Base-by-base conservation (phyloP, 306 rosid species). In the Dalbergia cochinchinensis region DNA sequence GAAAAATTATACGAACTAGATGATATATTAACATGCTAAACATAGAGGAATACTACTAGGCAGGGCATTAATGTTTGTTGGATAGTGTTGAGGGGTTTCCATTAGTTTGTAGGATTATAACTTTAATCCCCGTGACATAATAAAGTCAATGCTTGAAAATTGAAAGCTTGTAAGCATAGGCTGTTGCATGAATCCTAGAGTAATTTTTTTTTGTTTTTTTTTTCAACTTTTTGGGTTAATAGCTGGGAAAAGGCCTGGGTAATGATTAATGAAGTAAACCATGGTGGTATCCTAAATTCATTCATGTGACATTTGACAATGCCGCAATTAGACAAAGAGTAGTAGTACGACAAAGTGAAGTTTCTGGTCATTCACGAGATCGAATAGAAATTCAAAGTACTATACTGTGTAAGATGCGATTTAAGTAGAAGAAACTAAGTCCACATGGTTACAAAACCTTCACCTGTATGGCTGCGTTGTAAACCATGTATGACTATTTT, bases 241-340 rank as follows among this genome's bases (percentile, higher is more conserved):
- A 42, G 47, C 47, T 7, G 14, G 6, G 16, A 1, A 50, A 50
- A n/a, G 57, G 3, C 7, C 16, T 14, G 57, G 19, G 57, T 37
- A 37, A 26, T 26, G 31, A 26, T 26, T 37, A 50, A 50, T 50
- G 57, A 14, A 50, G 57, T 5, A 48, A 48, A 48, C 16, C 12
- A 48, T 13, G 54, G 54, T 48, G n/a, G 54, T 48, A 69, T 53
- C 82, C 66, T 53, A 64, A 65, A 76, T 47, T 13, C 37, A 71
- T 77, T 83, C 83, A 57, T 44, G 80, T 59, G 83, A 83, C 65
- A 68, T 78, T 74, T 72, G 83, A 73, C 80, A 44, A 76, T 44
- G 58, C 19, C 83, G 37, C 59, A 55, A 65, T 7, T 37, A 19
- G 82, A 82, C 82, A 69, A 61, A 20, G 45, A 62, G 3, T 44